Conservation (phyloP, 139 green algal species). For the Chlamydomonas sp. region DNA sequence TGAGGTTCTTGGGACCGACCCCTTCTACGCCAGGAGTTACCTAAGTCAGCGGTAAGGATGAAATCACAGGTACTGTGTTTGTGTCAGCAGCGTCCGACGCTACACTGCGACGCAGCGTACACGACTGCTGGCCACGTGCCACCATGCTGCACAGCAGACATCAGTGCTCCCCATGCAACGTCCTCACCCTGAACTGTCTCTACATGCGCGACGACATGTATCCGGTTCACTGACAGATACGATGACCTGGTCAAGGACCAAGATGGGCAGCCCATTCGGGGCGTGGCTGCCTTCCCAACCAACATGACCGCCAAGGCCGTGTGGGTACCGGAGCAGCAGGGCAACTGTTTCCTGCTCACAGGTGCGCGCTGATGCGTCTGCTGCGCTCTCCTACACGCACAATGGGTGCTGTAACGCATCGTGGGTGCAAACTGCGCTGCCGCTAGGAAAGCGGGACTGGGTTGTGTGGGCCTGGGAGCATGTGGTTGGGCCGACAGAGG, state of each 20-base stretch:
- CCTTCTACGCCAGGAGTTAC: slow-evolving; percentile 35
- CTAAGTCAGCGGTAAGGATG: slow-evolving; percentile 15
- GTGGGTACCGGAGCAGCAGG: neutral
- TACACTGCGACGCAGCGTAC: neutral
- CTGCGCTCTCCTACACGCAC: too few species aligned
- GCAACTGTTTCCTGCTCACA: slow-evolving; percentile 44
- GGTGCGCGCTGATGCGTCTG: neutral
- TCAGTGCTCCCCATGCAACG: neutral
- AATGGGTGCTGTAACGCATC: neutral
- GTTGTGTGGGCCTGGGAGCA: too few species aligned
- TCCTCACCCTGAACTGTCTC: neutral
- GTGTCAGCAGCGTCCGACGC: neutral
- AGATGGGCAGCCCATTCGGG: neutral
- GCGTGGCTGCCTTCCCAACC: slow-evolving; percentile 1
- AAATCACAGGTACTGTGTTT: neutral
- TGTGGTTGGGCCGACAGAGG: too few species aligned
- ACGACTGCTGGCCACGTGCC: neutral
- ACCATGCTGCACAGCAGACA: neutral
- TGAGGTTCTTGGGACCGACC: slow-evolving; percentile 41
- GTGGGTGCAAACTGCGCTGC: too few species aligned
- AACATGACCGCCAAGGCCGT: neutral
- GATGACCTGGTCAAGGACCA: slow-evolving; percentile 26
- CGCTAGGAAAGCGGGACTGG: too few species aligned
- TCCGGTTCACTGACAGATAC: neutral
- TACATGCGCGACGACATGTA: neutral